Conservation (phyloP, 2,329 filamentous ascomycete genomes). For the Stenocarpella maydis region DNA sequence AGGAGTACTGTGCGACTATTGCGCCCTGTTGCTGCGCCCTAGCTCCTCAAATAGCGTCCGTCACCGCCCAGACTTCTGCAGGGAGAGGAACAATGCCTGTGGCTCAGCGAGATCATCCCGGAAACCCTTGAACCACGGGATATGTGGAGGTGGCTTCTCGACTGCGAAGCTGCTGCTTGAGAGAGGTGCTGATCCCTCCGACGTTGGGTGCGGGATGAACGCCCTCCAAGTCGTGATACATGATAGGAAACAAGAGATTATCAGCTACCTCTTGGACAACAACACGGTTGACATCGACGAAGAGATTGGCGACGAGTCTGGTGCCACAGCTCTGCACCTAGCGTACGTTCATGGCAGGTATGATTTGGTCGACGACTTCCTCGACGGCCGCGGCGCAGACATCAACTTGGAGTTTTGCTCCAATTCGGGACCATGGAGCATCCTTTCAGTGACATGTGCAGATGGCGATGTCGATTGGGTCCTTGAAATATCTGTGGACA, state of each 20-base stretch:
- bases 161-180: neutral
- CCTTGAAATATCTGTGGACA: neutral
- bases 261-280: neutral
- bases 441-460: neutral
- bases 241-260: accelerated
- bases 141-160: neutral
- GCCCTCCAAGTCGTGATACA: neutral
- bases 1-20: neutral
- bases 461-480: neutral
- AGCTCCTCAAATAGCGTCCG: neutral
- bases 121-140: neutral
- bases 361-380: neutral
- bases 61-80: neutral
- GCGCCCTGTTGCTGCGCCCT: accelerated
- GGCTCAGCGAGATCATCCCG: no score
- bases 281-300: neutral
- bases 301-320: neutral
- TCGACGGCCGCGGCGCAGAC: neutral
- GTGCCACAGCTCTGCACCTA: neutral
- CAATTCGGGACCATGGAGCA: neutral
- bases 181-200: neutral
- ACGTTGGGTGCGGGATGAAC: neutral
- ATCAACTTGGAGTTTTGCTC: neutral
- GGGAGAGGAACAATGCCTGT: no score
- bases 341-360: neutral